Base-by-base conservation (phyloP, 306 rosid genomes). In the Sicyos baderoa region DNA sequence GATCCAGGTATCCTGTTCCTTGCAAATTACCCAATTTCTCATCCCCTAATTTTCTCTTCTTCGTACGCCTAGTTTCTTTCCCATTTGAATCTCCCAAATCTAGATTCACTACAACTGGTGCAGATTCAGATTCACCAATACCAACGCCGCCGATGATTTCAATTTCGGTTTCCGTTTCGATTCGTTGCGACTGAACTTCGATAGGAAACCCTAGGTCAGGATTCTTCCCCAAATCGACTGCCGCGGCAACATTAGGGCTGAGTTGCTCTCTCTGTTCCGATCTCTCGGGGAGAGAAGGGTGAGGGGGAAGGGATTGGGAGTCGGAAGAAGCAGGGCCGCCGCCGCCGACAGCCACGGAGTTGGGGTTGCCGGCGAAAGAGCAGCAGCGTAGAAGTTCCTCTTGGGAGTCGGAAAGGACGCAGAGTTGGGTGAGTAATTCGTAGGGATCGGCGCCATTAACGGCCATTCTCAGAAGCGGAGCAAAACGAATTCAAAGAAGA, bases 351-450 rank as follows among this genome's bases (percentile, higher is more conserved):
- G 1, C 8, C 6, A 16, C 2, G 45, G 21, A n/a, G 7, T 59
- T 8, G 6, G 21, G 65, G 65, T 8, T 17, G 67, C 67, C 67
- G 67, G 67, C 67, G 23, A 60, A 60, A 35, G 67, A n/a, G 48
- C 48, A 32, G 23, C 11, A 47, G n/a, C 67, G 48, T 9, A 60
- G 17, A 0, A n/a, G 4, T 1, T 60, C 67, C 48, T 60, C 48
- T 60, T 60, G 67, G 23, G 67, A 60, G 19, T 60, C 23, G 1
- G 67, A 60, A n/a, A 60, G 1, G 15, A 32, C 0, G 15, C 67
- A 60, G 7, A 32, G 15, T n/a, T 60, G 42, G 22, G 67, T 0
- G 48, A 60, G 48, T 60, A 22, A 60, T n/a, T 32, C 67, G 21
- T 32, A 60, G 8, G 67, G 67, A n/a, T 60, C 67, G 25, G 17